Evolutionary conservation across 2,329 filamentous ascomycete genomes (phyloP), one percentile per base, ranked within the genome.

Genomic region (Pseudogymnoascus sp.): DNA sequence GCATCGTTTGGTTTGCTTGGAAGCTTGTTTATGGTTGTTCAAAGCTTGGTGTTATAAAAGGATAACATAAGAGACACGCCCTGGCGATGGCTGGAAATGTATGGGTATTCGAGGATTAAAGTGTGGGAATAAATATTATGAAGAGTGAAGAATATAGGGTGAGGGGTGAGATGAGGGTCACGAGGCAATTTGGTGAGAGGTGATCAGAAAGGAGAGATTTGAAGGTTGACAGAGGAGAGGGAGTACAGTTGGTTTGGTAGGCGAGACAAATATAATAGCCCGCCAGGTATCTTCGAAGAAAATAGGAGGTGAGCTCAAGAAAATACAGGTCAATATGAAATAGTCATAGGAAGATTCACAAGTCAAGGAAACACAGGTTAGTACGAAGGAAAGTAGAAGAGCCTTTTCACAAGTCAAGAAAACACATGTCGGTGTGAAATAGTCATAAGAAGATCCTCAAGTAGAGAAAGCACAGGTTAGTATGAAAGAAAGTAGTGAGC

Each of bases 181-280:
- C 2, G 22, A 26, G 22, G 22, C 2, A 4, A n/a, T 24, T 28
- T 50, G 24, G 24, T 10, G 14, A n/a, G 22, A 50, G 28, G 24
- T 67, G 62, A 24, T 7, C 64, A 33, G 26, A 56, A 31, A 37
- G 19, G 38, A 16, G 65, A 61, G 5, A 61, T 59, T 46, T 24
- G 61, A 41, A 19, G 28, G 33, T 28, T 24, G 24, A 53, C 4
- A 16, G 16, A 50, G 7, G 24, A 53, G 1, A 50, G 14, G 19
- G 19, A 31, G 8, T 53, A 16, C 7, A 53, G 24, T 11, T 1
- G 3, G 24, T 16, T 53, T 31, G 4, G 43, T 53, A 16, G 43
- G 43, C 43, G 14, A 53, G 14, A 53, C 14, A 31, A 11, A 6
- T 16, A 31, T 28, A 8, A 53, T 16, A 28, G 24, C 14, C 12